Base-by-base conservation (phyloP, 148 eudicot genomes). In the Rheum nobile region DNA sequence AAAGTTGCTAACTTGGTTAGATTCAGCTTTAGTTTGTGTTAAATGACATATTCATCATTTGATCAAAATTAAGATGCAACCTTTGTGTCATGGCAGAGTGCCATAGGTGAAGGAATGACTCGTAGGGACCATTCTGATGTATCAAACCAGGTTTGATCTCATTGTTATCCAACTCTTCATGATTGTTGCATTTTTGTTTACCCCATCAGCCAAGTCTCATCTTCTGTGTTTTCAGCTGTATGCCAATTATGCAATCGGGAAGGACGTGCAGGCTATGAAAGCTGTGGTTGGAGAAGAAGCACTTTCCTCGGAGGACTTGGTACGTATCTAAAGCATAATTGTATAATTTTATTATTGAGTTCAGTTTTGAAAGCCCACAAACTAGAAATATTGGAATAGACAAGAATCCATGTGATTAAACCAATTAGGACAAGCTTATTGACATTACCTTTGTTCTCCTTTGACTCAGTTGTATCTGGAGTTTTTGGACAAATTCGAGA, bases 281-380 rank as follows among this genome's bases (percentile, higher is more conserved):
- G 96, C 96, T 47, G 96, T 90, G 88, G 96, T 90, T 38, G 96
- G 96, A 80, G 96, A 90, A 80, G 96, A 90, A 85, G 96, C 96
- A 10, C 90, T 90, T 71, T 90, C 96, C 81, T 90, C 96, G n/a
- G 96, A 90, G 80, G 96, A 90, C 79, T 79, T 90, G 96, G 96
- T 90, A 67, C 54, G 43, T 73, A 46, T 17, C 74, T 47, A 42
- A 6, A 17, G 3, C 29, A 26, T 68, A 35, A 34, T 31, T 67
- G 13, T 67, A 34, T 16, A 50, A 2, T 12, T 59, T 24, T 48
- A 48, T 16, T 48, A 19, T 48, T 48, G 10, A 41, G 0, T 41
- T 41, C 43, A 41, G 2, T 19, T 38, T 35, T 65, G 10, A 65
- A 65, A 65, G 39, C 19, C 8, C 19, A 65, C 71, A 65, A 29